Percentiles rank a stretch among this genome's conserved stretches.
phyloP scores from a whole-genome alignment of 345 rosid species.

The Eucalyptus guilfoylei region DNA sequence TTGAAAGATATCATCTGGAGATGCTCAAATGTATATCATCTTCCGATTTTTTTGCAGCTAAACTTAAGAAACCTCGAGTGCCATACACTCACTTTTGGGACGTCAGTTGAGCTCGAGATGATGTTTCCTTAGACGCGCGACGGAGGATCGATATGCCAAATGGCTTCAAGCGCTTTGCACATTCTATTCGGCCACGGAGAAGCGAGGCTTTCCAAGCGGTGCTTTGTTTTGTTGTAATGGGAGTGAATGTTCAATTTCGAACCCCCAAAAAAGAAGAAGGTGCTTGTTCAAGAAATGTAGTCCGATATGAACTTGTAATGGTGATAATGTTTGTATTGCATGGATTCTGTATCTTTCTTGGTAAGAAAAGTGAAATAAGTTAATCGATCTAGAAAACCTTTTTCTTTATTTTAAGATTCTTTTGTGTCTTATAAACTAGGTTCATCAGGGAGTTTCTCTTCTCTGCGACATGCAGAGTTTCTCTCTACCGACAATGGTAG shows the following conservation, averaged over 20 bases:
- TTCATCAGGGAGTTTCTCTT: no score
- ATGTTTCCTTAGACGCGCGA: background rate
- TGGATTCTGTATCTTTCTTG: background rate
- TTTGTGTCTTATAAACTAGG: background rate
- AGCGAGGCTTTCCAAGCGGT: background rate
- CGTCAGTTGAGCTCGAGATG: constrained; percentile 14
- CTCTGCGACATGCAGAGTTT: no score
- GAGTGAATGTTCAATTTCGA: background rate
- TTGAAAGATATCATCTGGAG: background rate
- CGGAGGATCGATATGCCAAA: background rate
- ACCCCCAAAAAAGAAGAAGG: no score
- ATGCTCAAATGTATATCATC: background rate
- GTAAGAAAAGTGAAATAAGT: background rate
- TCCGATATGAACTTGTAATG: background rate
- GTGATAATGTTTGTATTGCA: background rate
- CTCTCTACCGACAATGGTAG: no score
- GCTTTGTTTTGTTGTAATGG: background rate
- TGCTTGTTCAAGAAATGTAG: background rate
- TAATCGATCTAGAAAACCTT: background rate
- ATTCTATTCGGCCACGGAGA: background rate
- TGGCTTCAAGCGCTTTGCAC: background rate
- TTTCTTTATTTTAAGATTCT: background rate
- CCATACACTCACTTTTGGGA: constrained; percentile 60
- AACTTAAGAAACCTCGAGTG: constrained; percentile 76
- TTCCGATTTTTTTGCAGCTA: constrained; percentile 26